Conservation (phyloP, 805 yeast genomes). For the Starmerella potacharoeniae region DNA sequence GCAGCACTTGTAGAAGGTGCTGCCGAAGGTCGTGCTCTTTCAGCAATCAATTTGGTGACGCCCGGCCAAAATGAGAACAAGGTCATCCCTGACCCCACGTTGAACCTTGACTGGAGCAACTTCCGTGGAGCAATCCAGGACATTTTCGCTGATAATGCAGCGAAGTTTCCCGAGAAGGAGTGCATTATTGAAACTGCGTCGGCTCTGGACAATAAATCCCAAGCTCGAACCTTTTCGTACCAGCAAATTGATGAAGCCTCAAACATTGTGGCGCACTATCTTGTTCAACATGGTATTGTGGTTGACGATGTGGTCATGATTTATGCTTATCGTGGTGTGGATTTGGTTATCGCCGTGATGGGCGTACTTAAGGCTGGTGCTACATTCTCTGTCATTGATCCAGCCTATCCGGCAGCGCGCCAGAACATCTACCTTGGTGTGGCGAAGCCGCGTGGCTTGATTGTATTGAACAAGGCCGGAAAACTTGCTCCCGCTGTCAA, state of each 20-base stretch:
- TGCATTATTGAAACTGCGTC: constrained; percentile 90
- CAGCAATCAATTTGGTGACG: constrained; percentile 60
- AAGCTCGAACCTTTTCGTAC: constrained; percentile 68
- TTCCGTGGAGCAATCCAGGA: constrained; percentile 96
- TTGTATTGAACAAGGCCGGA: constrained; percentile 88
- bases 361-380: constrained; percentile 98
- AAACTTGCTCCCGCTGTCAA: constrained; percentile 62
- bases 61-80: constrained; percentile 38
- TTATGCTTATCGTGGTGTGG: constrained; percentile 95
- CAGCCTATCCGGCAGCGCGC: constrained; percentile 97
- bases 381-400: constrained; percentile 95
- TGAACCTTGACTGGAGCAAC: constrained; percentile 77
- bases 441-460: constrained; percentile 83
- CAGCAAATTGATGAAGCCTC: constrained; percentile 85
- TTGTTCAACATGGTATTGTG: constrained; percentile 66
- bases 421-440: constrained; percentile 88
- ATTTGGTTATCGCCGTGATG: constrained; percentile 90
- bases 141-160: constrained; percentile 81
- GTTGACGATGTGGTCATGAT: constrained; percentile 96
- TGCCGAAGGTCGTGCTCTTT: constrained; percentile 35
- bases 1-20: constrained; percentile 21
- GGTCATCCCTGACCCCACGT: constrained; percentile 76
- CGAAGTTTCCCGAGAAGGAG: constrained; percentile 67
- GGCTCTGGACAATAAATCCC: constrained; percentile 32
- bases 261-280: constrained; percentile 81